Conservation (phyloP, 345 rosid genomes). For the Linum tenue region DNA sequence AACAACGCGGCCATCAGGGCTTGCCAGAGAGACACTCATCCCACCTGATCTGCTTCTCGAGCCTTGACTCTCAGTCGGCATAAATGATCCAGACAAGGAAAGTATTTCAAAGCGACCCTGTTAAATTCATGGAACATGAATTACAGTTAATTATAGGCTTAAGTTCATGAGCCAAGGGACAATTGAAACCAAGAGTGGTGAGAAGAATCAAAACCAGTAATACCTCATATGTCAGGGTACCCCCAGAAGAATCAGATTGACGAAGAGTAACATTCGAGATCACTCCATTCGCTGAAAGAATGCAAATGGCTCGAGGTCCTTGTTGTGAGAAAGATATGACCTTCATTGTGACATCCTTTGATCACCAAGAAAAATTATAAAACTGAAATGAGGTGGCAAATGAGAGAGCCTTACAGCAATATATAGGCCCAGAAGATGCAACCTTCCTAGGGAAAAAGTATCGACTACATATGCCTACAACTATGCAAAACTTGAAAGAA, state of each 20-base stretch:
- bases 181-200: neutral
- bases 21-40: conserved; percentile 86
- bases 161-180: neutral
- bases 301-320: conserved; percentile 96
- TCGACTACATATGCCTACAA: too few relatives aligned
- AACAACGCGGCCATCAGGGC: conserved; percentile 92
- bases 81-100: conserved; percentile 92
- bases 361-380: conserved; percentile 3
- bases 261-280: conserved; percentile 93
- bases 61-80: conserved; percentile 81
- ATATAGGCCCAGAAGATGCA: too few relatives aligned
- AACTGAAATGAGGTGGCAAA: conserved; percentile 3
- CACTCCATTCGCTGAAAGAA: conserved; percentile 84
- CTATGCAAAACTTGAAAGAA: too few relatives aligned
- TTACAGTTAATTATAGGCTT: neutral
- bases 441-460: too few relatives aligned
- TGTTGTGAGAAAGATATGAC: conserved; percentile 96
- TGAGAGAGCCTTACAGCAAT: neutral
- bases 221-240: conserved; percentile 97
- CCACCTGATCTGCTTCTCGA: conserved; percentile 91
- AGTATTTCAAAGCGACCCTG: conserved; percentile 97
- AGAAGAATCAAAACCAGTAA: neutral
- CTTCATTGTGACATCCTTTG: conserved; percentile 91
- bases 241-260: conserved; percentile 98
- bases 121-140: conserved; percentile 1